A percentile compares a stretch with the other conserved stretches of the same genome.
phyloP scores from a whole-genome alignment of 352 stramenopile species.

The Blastocystis hominis region DNA sequence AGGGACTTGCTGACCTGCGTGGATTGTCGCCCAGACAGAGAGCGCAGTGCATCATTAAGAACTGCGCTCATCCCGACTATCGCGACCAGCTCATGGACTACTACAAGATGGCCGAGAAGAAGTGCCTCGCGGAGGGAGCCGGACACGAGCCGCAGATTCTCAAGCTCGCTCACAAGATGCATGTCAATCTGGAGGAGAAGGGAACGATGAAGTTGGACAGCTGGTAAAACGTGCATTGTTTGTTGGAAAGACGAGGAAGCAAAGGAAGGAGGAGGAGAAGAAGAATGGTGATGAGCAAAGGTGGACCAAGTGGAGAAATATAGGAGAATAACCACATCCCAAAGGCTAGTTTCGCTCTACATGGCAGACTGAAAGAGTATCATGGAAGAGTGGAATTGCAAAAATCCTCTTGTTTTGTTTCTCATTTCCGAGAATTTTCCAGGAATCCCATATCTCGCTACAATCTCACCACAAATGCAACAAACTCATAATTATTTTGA shows the following conservation, averaged over 20 bases:
- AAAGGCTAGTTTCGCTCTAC: neutral
- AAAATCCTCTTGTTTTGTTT: too few species aligned
- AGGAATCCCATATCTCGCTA: too few species aligned
- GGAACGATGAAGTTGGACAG: conserved; percentile 56
- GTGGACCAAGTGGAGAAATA: neutral
- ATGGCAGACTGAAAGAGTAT: too few species aligned
- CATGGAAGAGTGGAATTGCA: too few species aligned
- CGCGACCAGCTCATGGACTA: conserved; percentile 56
- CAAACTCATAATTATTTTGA: too few species aligned
- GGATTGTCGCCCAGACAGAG: conserved; percentile 54
- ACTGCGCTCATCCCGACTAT: conserved; percentile 56
- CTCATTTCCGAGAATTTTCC: too few species aligned
- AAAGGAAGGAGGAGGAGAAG: too few species aligned
- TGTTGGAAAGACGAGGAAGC: conserved; percentile 5
- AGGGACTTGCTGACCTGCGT: conserved; percentile 54
- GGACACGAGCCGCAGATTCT: conserved; percentile 56
- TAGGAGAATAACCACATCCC: neutral
- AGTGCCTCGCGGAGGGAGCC: conserved; percentile 43
- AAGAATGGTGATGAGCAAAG: too few species aligned
- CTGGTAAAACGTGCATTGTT: conserved; percentile 34
- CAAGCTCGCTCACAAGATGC: conserved; percentile 48
- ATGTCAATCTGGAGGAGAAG: conserved; percentile 58
- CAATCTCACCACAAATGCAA: too few species aligned
- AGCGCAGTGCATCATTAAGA: conserved; percentile 57
- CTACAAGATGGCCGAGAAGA: conserved; percentile 59